Conservation (phyloP, 202 grass and related monocot species). For the Carex arenaria region DNA sequence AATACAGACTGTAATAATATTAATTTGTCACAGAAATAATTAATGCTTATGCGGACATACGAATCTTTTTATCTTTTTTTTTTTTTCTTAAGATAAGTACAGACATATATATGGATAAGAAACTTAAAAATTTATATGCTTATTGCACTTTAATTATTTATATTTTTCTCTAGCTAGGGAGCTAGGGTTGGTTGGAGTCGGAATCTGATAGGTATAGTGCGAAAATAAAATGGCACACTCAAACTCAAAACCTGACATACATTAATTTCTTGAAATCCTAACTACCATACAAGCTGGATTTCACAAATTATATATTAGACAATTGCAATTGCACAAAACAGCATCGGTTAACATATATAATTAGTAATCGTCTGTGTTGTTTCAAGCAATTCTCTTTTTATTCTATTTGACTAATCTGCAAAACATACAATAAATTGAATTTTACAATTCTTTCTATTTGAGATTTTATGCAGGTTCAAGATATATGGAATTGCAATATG, state of each 20-base stretch:
- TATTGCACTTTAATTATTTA: background rate
- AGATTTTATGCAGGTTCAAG: too few species aligned
- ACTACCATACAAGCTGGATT: slow-evolving; percentile 11
- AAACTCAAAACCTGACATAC: slow-evolving; percentile 22
- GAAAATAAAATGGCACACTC: background rate
- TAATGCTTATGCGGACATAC: too few species aligned
- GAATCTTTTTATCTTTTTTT: too few species aligned
- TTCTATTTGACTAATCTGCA: too few species aligned
- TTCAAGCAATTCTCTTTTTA: too few species aligned
- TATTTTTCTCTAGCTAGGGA: background rate
- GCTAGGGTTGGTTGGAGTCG: background rate
- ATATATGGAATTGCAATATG: too few species aligned
- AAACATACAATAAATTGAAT: too few species aligned
- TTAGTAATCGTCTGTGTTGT: too few species aligned
- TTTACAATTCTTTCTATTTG: too few species aligned
- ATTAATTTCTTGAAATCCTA: slow-evolving; percentile 20
- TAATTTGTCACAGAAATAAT: too few species aligned
- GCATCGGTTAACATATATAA: background rate
- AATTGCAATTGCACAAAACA: slow-evolving; percentile 8
- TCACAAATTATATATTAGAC: background rate
- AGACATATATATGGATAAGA: background rate
- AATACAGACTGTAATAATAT: too few species aligned
- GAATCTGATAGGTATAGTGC: slow-evolving; percentile 9
- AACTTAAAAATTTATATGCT: background rate
- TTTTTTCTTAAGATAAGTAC: background rate